Evolutionary conservation across 257 asterid species (phyloP), one percentile per base, ranked within the genome.

Genomic region (Perilla frutescens): DNA sequence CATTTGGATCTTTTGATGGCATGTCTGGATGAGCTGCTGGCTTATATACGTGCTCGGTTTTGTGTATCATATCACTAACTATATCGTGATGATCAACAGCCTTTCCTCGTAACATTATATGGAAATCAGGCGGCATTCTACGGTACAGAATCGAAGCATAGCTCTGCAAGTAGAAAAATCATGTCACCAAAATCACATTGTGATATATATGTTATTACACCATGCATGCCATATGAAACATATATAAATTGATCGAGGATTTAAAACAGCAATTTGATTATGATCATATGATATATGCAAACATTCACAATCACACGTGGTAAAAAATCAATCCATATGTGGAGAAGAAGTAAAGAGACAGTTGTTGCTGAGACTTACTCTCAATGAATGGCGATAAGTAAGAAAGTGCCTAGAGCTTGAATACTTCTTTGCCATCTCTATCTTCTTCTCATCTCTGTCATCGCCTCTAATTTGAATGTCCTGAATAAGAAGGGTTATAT

Each of bases 61-160:
- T 5, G 37, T 79, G 51, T 71, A 85, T 85, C 84, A 93, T 68
- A 79, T 90, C 90, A 20, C 72, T 67, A 12, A 74, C 84, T 31
- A 86, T 54, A 68, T 86, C 76, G 48, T 90, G 91, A 80, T 89
- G 93, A 2, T 86, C 84, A 37, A 93, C 87, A 2, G 82, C 84
- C 65, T 77, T 74, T 55, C 92, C 92, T 39, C 97, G 70, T 67
- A 93, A 67, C 51, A 85, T 81, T 69, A 93, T 85, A 3, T 81
- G 89, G 65, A 90, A 93, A 58, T 78, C 84, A 41, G 80, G 65
- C 3, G 96, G 94, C 39, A 86, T 39, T 70, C 73, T 84, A 26
- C 77, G 79, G 80, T 93, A 93, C 85, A 93, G 59, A 66, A 90
- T 89, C 9, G 97, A 82, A 20, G 93, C 89, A 75, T 93, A 90